These are phyloP conservation scores for Sporothrix brunneoviolacea DNA, from an alignment of 2,329 filamentous ascomycete species.

Conservation along the genomic window DNA sequence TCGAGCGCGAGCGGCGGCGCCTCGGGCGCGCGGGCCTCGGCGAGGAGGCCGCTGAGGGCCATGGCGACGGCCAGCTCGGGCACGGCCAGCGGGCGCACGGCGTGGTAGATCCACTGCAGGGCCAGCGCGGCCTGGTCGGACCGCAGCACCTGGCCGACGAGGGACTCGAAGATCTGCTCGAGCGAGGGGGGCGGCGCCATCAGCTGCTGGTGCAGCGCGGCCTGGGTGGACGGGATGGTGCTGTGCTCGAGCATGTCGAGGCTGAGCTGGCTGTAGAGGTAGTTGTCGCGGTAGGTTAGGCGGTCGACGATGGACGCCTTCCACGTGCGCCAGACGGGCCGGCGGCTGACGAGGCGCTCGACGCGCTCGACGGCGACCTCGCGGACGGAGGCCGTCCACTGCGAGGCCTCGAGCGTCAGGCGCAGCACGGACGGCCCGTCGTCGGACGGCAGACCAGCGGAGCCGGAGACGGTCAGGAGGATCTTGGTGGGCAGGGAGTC, in stretches of 20 bases:
- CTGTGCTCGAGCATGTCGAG: slow-evolving; percentile 5
- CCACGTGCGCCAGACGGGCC: slow-evolving; percentile 6
- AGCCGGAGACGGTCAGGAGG: neutral
- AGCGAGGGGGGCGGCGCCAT: neutral
- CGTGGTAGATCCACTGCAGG: slow-evolving; percentile 9
- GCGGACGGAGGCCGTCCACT: neutral
- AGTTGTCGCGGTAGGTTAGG: neutral
- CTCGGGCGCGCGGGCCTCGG: no score
- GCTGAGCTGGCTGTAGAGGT: slow-evolving; percentile 5
- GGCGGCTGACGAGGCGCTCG: neutral
- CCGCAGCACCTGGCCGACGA: neutral
- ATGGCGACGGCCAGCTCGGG: slow-evolving; percentile 6
- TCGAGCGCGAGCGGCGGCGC: no score
- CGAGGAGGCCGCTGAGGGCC: neutral
- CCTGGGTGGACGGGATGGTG: slow-evolving; percentile 3
- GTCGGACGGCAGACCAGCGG: neutral
- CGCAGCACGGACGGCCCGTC: neutral
- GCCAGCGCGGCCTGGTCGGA: neutral
- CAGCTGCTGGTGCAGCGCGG: neutral
- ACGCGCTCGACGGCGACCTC: neutral
- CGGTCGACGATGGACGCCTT: slow-evolving; percentile 1
- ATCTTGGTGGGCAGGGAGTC: neutral
- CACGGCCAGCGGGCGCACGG: neutral
- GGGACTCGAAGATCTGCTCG: neutral
- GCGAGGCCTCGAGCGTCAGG: neutral